Base-by-base conservation (phyloP, 805 yeast genomes). In the Cyberlindnera amylophila region DNA sequence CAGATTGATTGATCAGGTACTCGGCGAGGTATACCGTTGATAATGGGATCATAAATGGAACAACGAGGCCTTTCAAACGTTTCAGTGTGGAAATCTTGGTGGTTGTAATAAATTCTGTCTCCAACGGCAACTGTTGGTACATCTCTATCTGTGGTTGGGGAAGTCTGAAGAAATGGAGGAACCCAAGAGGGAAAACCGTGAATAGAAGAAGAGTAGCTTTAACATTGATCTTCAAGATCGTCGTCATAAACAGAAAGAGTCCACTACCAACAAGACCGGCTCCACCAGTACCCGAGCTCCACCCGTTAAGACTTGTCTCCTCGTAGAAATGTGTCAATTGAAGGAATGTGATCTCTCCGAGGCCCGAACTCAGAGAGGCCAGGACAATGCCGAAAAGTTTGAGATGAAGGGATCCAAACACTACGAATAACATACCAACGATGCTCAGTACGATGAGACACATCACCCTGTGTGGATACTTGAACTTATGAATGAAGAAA, bases 201-300 rank as follows among this genome's bases (percentile, higher is more conserved):
- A 86, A 89, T 18, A 77, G 17, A 12, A 83, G 57, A 31, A 91
- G 67, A 0, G 86, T 68, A 1, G 68, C 44, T 45, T 69, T 69
- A 0, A 86, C 80, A 6, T 75, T 62, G 2, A 87, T 44, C 1
- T 77, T 70, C 17, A 86, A 36, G 56, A 88, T 65, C 1, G 91
- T 82, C 0, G 97, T 91, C 53, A 86, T 47, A 1, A 83, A 51
- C 72, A 91, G 55, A 56, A 77, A 90, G 12, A 75, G 57, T 40
- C 84, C 86, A 39, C 90, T 79, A 0, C 98, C 99, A 15, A 77
- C 73, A 5, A 91, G 61, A 0, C 99, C 99, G 1, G 99, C 98
- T 15, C 88, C 95, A 3, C 99, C 98, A 0, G 98, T 91, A 1
- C 99, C 99, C 7, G 89, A 77, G 16, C 96, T 85, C 79, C 95